Base-by-base conservation (phyloP, 1,284 basidiomycete genomes). In the Hemileia vastatrix region DNA sequence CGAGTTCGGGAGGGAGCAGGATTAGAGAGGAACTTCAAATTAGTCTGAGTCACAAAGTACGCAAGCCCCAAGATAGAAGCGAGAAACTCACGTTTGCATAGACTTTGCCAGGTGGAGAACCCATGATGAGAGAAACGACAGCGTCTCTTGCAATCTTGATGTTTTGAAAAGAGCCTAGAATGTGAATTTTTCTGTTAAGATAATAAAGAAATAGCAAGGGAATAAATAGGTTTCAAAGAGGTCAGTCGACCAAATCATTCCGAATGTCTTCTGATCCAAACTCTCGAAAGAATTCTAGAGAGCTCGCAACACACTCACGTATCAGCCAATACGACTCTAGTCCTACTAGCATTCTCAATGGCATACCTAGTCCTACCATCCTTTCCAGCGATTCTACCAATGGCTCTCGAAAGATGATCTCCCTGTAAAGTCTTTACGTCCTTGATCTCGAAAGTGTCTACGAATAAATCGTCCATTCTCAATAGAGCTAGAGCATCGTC, bases 311-410 rank as follows among this genome's bases (percentile, higher is more conserved):
- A 23, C 13, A 81, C 88, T 66, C 73, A 92, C 87, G 91, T 94
- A 76, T 98, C 94, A 21, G 94, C 94, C 45, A 98, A 83, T 33
- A 98, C 90, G 63, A 98, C 92, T 40, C 94, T 86, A 21, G 94
- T 98, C 64, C 94, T 83, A 71, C 87, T 93, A 1, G 92, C 84
- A 72, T 98, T 98, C 79, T 98, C 94, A 63, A 98, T 97, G 0
- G 94, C 94, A 77, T 96, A 97, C 74, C 96, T 91, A 2, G 94
- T 97, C 78, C 95, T 93, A 53, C 94, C 94, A 67, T 96, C 91
- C 76, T 98, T 92, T 8, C 94, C 94, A 6, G 94, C 94, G 73
- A 98, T 96, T 69, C 94, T 90, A 70, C 92, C 94, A 65, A 98
- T 97, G 9, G 94, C 94, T 67, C 94, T 86, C 15, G 89, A 88